Evolutionary conservation across 1,284 basidiomycete species (phyloP).

Genomic region (Cystobasidium sp.): DNA sequence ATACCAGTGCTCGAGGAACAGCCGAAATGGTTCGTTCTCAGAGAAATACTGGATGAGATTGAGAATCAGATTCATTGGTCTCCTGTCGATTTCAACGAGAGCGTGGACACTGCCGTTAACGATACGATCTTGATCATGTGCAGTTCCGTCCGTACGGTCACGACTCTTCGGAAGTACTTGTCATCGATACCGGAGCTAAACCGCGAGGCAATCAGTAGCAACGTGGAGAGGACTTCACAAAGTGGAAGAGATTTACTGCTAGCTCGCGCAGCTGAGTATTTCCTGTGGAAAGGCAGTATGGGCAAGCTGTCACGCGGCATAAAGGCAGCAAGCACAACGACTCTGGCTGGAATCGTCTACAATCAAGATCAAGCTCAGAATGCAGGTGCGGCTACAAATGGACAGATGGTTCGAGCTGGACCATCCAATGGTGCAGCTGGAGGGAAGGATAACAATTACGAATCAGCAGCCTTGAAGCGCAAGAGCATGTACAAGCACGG

Average conservation of each 20-base stretch:
- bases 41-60: conserved; percentile 85
- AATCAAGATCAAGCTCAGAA: conserved; percentile 15
- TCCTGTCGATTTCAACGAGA: conserved; percentile 44
- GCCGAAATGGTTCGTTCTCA: conserved; percentile 89
- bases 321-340: conserved; percentile 39
- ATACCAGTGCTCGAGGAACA: conserved; percentile 88
- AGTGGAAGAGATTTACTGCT: conserved; percentile 33
- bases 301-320: conserved; percentile 53
- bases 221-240: conserved; percentile 46
- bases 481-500: conserved; percentile 67
- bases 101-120: conserved; percentile 55
- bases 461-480: conserved; percentile 68
- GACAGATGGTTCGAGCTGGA: background rate
- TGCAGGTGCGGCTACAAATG: conserved; percentile 16
- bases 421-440: background rate
- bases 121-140: conserved; percentile 87
- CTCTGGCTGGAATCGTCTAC: conserved; percentile 14
- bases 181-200: conserved; percentile 66
- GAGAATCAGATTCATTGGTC: conserved; percentile 73
- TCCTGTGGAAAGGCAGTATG: conserved; percentile 79
- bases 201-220: conserved; percentile 60
- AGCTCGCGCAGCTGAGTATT: conserved; percentile 60
- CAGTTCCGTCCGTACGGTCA: conserved; percentile 76
- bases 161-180: conserved; percentile 77
- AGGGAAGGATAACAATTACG: conserved; percentile 4